Base-by-base conservation (phyloP, 805 yeast genomes). In the Lipomyces spencermartinsiae region DNA sequence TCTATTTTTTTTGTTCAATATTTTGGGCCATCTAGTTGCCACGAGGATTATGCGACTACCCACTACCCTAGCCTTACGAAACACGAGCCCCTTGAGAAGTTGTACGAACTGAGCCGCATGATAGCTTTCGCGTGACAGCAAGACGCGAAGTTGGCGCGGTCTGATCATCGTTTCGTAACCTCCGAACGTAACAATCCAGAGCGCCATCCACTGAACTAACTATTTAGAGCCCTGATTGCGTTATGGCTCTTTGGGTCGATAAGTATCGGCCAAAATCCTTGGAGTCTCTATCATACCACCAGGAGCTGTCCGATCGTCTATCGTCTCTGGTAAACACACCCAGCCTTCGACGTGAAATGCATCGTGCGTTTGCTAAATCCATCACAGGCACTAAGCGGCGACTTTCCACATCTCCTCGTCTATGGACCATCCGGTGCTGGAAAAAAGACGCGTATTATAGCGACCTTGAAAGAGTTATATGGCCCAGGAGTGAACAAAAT, bases 381-480 rank as follows among this genome's bases (percentile, higher is more conserved):
- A 25, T n/a, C 43, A 25, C 31, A 69, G 68, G 86, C 89, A 0
- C 78, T 84, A 0, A 85, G 91, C 1, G 93, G 93, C 0, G 98
- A 95, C 77, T 89, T 95, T 75, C 99, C 99, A 1, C 99, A 95
- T 80, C 79, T 95, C 59, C 81, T 95, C 34, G 86, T 95, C 1
- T 94, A 94, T 77, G 99, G 99, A 0, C 98, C 99, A 0, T 87
- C 93, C 49, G 99, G 99, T 4, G 92, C 97, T 16, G 99, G 99
- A 67, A 95, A 95, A 77, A 96, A 95, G 81, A 95, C 99, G 9
- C 85, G 99, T 71, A 90, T 93, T 7, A 84, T 92, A 78, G 87
- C 96, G 6, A 83, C 96, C 1, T 80, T 95, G 63, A 83, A 87
- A 65, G 92, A 92, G 73, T 83, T 95, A 46, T 95, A 89, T 75